Conservation (phyloP, 768 basidiomycete species). For the Boletus tomentosulus region DNA sequence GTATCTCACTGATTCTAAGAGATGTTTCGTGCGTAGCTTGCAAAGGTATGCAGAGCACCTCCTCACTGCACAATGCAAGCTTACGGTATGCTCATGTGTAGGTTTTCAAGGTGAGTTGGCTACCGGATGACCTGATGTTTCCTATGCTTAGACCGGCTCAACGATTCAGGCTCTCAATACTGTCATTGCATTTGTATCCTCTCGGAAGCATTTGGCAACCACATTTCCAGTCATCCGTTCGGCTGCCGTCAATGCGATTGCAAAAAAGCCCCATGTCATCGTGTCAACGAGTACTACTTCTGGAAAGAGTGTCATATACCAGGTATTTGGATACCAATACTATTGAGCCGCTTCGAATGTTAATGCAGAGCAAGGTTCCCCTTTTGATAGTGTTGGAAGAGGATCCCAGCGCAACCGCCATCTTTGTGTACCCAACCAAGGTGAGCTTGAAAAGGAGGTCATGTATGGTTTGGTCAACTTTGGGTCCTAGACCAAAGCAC, state of each 20-base stretch:
- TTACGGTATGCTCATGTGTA: slow-evolving; percentile 11
- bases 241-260: slow-evolving; percentile 62
- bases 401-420: slow-evolving; percentile 57
- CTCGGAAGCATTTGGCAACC: slow-evolving; percentile 72
- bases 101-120: slow-evolving; percentile 40
- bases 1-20: not conserved
- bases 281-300: slow-evolving; percentile 90
- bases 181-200: slow-evolving; percentile 82
- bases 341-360: not conserved
- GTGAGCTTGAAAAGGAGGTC: slow-evolving; percentile 28
- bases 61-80: too few relatives aligned
- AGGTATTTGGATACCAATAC: slow-evolving; percentile 42
- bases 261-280: slow-evolving; percentile 63
- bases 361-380: slow-evolving; percentile 50
- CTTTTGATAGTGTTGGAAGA: slow-evolving; percentile 62
- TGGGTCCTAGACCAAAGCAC: slow-evolving; percentile 58
- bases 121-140: not conserved
- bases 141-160: not conserved
- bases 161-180: slow-evolving; percentile 73
- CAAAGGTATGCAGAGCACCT: slow-evolving; percentile 44
- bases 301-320: slow-evolving; percentile 85
- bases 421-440: slow-evolving; percentile 90
- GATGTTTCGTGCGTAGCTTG: slow-evolving; percentile 38
- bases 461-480: not conserved
- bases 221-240: slow-evolving; percentile 72